phyloP scores from a whole-genome alignment of 352 stramenopile species.

The Pythium sp. region DNA sequence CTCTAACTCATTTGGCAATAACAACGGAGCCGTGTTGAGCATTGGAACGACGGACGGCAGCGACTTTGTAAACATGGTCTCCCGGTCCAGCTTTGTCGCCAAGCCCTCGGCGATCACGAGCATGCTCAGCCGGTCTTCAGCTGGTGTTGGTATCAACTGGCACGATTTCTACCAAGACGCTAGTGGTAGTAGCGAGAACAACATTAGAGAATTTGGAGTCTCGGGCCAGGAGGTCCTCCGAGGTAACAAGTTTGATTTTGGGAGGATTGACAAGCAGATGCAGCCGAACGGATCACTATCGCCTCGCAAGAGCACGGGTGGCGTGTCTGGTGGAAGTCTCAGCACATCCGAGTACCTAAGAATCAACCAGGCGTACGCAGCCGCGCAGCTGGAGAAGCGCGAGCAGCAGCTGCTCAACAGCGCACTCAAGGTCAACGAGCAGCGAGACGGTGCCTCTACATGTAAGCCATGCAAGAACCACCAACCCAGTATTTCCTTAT shows the following conservation, averaged over 20 bases:
- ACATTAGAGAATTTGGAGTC: background rate
- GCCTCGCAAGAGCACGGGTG: conserved; percentile 3
- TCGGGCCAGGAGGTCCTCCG: background rate
- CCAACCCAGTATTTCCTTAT: too few species aligned
- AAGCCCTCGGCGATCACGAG: conserved; percentile 1
- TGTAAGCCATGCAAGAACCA: background rate
- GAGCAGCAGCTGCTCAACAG: conserved; percentile 15
- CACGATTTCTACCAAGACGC: conserved; percentile 1
- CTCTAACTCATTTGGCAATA: conserved; percentile 11
- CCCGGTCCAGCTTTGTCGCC: conserved; percentile 14
- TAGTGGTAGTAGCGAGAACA: background rate
- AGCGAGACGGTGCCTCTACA: background rate
- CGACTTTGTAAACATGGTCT: conserved; percentile 28
- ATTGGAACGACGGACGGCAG: conserved; percentile 24
- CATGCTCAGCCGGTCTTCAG: background rate
- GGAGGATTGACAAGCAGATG: background rate
- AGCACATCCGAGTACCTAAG: conserved; percentile 5
- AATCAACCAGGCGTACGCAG: conserved; percentile 6
- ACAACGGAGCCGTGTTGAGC: conserved; percentile 27
- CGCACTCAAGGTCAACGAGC: conserved; percentile 18
- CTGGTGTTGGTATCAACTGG: conserved; percentile 3
- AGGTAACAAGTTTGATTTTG: conserved; percentile 14
- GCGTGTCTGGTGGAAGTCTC: background rate
- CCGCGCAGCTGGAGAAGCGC: conserved; percentile 12
- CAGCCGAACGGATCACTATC: background rate